phyloP scores from a whole-genome alignment of 2,329 filamentous ascomycete species.

The Colletotrichum caudatum region DNA sequence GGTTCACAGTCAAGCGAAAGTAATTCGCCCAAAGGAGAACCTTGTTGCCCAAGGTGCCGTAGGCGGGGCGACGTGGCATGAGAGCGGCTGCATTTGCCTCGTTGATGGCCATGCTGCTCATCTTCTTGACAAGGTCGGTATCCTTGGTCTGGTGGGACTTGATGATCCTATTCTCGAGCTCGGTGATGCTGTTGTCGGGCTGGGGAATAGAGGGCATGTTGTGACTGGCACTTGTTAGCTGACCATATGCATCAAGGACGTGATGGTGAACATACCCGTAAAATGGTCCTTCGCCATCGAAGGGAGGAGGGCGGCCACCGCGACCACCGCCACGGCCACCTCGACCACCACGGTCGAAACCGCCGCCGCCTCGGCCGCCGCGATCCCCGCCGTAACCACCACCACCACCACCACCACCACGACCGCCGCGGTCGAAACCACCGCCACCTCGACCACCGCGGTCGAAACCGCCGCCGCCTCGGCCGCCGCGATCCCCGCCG shows the following conservation, averaged over 20 bases:
- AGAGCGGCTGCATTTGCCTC: slow-evolving; percentile 33
- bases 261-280: slow-evolving; percentile 37
- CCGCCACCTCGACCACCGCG: slow-evolving; percentile 37
- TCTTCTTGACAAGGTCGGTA: slow-evolving; percentile 49
- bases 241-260: slow-evolving; percentile 38
- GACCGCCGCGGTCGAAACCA: slow-evolving; percentile 19
- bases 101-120: slow-evolving; percentile 52
- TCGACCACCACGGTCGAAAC: slow-evolving; percentile 24
- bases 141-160: slow-evolving; percentile 46
- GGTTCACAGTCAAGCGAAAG: slow-evolving; percentile 58
- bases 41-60: slow-evolving; percentile 56
- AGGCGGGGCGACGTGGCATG: slow-evolving; percentile 62
- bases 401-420: slow-evolving; percentile 40
- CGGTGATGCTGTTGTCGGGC: slow-evolving; percentile 47
- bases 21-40: slow-evolving; percentile 68
- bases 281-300: slow-evolving; percentile 39
- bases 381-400: slow-evolving; percentile 36
- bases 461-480: slow-evolving; percentile 15
- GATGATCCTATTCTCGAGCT: slow-evolving; percentile 58
- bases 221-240: slow-evolving; percentile 29
- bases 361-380: slow-evolving; percentile 21
- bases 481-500: slow-evolving; percentile 34
- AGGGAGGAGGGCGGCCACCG: slow-evolving; percentile 40
- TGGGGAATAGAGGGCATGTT: slow-evolving; percentile 32
- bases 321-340: slow-evolving; percentile 42